phyloP scores from a whole-genome alignment of 306 rosid species.

The Fagus sylvatica region DNA sequence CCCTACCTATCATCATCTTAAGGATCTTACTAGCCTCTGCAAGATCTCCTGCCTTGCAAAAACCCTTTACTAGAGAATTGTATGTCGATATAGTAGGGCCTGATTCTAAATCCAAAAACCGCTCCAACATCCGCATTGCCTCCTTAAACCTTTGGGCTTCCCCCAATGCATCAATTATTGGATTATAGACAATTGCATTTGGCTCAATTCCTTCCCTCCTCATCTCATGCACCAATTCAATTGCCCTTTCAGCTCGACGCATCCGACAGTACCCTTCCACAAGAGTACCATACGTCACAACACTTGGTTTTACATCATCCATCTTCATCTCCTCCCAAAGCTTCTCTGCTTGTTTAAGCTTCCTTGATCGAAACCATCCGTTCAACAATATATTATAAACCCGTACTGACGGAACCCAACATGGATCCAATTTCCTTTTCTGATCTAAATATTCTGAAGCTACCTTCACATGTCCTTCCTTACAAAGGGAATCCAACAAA shows the following conservation, averaged over 20 bases:
- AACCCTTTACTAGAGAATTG: conserved; percentile 82
- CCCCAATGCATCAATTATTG: conserved; percentile 79
- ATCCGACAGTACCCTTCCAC: conserved; percentile 87
- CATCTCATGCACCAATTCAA: conserved; percentile 74
- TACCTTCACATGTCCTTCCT: conserved; percentile 64
- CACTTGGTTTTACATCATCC: conserved; percentile 65
- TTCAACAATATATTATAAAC: conserved; percentile 67
- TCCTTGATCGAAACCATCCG: conserved; percentile 87
- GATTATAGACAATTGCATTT: conserved; percentile 76
- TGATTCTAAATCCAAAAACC: conserved; percentile 62
- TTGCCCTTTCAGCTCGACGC: conserved; percentile 68
- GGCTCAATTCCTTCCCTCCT: conserved; percentile 64
- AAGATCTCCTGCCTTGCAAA: conserved; percentile 82
- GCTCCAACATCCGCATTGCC: conserved; percentile 81
- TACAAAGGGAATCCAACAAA: conserved; percentile 84
- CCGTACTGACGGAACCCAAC: conserved; percentile 54
- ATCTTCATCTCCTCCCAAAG: conserved; percentile 82
- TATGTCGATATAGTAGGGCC: conserved; percentile 87
- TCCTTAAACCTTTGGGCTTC: conserved; percentile 83
- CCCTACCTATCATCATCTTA: conserved; percentile 80
- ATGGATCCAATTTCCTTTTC: conserved; percentile 29
- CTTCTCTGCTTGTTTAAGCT: conserved; percentile 73
- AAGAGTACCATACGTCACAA: conserved; percentile 92
- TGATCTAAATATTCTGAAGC: conserved; percentile 42
- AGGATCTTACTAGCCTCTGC: conserved; percentile 80